A percentile compares a stretch with the other conserved stretches of the same genome.
These are phyloP conservation scores for Rosa multiflora DNA, from an alignment of 306 rosid genomes.

Conservation along the genomic window DNA sequence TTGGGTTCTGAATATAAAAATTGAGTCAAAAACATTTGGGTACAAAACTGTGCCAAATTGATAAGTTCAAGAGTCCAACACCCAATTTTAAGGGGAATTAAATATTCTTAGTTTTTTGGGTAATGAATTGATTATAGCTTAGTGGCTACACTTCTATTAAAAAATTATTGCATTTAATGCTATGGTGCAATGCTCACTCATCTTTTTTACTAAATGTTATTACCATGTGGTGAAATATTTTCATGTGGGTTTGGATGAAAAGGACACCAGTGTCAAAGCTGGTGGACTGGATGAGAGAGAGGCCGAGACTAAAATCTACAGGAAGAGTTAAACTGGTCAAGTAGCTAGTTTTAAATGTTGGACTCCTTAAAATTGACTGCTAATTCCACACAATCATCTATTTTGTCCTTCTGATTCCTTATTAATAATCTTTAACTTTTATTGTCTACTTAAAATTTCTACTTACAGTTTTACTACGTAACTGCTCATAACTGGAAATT, in stretches of 20 bases:
- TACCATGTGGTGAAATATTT: neutral
- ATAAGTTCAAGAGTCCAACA: slow-evolving; percentile 4
- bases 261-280: neutral
- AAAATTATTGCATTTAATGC: slow-evolving; percentile 6
- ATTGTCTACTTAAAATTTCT: neutral
- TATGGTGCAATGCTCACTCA: neutral
- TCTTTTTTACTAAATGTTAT: neutral
- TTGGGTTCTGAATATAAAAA: slow-evolving; percentile 1
- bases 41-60: neutral
- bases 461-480: neutral
- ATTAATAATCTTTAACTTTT: neutral
- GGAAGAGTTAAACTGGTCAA: neutral
- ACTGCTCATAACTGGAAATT: neutral
- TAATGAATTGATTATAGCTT: neutral
- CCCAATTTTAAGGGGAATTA: slow-evolving; percentile 10
- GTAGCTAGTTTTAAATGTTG: neutral
- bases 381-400: neutral
- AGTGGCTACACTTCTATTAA: neutral
- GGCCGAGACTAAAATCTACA: neutral
- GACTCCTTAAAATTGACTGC: neutral
- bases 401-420: neutral
- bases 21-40: slow-evolving; percentile 10
- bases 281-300: neutral
- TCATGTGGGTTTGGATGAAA: neutral
- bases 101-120: slow-evolving; percentile 8